A percentile compares a stretch with the other conserved stretches of the same genome.
phyloP scores from a whole-genome alignment of 208 protist genomes.

The Trypanosoma grayi region DNA sequence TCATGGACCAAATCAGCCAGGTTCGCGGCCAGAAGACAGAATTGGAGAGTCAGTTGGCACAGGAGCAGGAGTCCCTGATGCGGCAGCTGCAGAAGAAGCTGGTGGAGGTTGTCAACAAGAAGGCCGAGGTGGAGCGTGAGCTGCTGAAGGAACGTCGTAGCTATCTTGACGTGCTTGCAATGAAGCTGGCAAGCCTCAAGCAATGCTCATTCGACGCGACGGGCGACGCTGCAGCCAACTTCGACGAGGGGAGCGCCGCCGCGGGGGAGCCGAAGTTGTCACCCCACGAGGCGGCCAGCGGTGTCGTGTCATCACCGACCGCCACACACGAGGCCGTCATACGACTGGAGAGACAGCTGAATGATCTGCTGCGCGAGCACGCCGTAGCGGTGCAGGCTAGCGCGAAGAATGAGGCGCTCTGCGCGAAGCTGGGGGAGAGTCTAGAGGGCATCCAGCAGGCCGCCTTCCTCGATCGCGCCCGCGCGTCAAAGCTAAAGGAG shows the following conservation, averaged over 20 bases:
- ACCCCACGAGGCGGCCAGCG: too few relatives aligned
- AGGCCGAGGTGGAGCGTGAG: slow-evolving; percentile 62
- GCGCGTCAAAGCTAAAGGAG: slow-evolving; percentile 63
- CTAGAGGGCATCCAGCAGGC: slow-evolving; percentile 55
- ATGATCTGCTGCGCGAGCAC: slow-evolving; percentile 56
- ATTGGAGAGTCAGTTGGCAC: slow-evolving; percentile 58
- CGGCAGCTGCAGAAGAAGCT: slow-evolving; percentile 71
- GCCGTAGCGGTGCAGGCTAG: slow-evolving; percentile 46
- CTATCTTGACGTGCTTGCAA: slow-evolving; percentile 54
- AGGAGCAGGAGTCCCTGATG: slow-evolving; percentile 70
- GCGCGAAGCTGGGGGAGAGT: slow-evolving; percentile 47
- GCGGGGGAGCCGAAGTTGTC: neutral
- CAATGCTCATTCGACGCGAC: neutral
- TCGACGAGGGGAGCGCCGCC: neutral
- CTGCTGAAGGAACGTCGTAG: slow-evolving; percentile 66
- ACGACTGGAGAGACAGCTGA: slow-evolving; percentile 59
- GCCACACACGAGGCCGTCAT: slow-evolving; percentile 36
- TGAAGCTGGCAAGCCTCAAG: slow-evolving; percentile 10
- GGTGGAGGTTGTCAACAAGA: slow-evolving; percentile 52
- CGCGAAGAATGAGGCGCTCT: slow-evolving; percentile 43
- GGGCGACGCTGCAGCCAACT: neutral
- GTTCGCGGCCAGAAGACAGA: slow-evolving; percentile 53
- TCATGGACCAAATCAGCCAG: slow-evolving; percentile 48
- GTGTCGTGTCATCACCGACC: slow-evolving; percentile 10
- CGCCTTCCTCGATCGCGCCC: slow-evolving; percentile 60